phyloP scores from a whole-genome alignment of 2,329 filamentous ascomycete species.

The Colletotrichum karsti region DNA sequence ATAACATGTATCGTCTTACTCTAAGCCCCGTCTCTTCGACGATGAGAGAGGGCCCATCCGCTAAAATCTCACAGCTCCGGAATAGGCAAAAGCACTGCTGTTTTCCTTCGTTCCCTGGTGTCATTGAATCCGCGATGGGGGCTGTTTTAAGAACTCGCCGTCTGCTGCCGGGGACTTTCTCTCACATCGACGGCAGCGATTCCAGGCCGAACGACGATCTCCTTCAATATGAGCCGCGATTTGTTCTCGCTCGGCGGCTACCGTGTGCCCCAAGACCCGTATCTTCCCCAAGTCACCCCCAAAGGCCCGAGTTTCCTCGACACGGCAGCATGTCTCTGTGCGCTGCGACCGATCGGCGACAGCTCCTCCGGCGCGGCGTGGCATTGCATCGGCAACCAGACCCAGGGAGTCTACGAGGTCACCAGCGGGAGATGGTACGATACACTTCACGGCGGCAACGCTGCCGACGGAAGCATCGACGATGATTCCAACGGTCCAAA shows the following conservation, averaged over 20 bases:
- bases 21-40: background rate
- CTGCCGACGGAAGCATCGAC: constrained; percentile 38
- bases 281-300: constrained; percentile 39
- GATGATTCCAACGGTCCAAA: constrained; percentile 47
- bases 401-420: constrained; percentile 43
- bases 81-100: background rate
- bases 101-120: too few relatives aligned
- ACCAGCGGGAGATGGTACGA: constrained; percentile 53
- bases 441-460: constrained; percentile 34
- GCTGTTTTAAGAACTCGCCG: background rate
- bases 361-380: constrained; percentile 38
- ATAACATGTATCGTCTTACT: background rate
- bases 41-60: background rate
- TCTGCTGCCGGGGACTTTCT: background rate
- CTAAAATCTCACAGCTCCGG: constrained; percentile 3
- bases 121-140: background rate
- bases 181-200: background rate
- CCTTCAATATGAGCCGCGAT: constrained; percentile 2
- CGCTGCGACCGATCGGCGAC: constrained; percentile 36
- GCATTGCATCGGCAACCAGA: constrained; percentile 56
- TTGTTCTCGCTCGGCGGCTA: background rate
- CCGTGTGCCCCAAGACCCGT: constrained; percentile 46
- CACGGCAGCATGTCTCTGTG: constrained; percentile 48
- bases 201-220: background rate
- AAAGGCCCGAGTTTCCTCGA: constrained; percentile 50